Conservation (phyloP, 2,329 filamentous ascomycete genomes). For the Camptophora hylomeconis region DNA sequence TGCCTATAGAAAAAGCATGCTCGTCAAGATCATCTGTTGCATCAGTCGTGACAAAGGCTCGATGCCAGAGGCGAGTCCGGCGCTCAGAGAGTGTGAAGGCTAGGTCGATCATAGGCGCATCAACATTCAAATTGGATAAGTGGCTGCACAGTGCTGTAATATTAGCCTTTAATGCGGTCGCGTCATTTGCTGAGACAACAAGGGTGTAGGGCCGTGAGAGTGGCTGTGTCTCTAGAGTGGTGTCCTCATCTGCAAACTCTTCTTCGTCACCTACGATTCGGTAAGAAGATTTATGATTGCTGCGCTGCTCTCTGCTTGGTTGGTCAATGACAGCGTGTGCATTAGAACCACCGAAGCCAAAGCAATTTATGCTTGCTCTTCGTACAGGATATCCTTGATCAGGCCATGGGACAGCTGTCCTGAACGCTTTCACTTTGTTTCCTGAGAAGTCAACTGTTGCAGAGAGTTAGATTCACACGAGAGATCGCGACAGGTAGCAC, state of each 20-base stretch:
- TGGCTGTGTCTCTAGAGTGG: neutral
- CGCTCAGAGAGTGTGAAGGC: slow-evolving; percentile 1
- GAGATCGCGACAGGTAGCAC: slow-evolving; percentile 12
- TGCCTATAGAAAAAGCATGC: too few species aligned
- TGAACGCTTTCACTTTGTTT: too few species aligned
- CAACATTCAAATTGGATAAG: slow-evolving; percentile 2
- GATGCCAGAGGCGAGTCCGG: slow-evolving; percentile 3
- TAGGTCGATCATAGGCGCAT: slow-evolving; percentile 1
- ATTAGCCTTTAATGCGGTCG: too few species aligned
- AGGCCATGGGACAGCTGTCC: slow-evolving; percentile 9
- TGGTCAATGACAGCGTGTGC: slow-evolving; percentile 12
- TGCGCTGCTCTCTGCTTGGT: too few species aligned
- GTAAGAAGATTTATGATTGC: too few species aligned
- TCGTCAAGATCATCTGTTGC: too few species aligned
- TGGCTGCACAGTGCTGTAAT: too few species aligned
- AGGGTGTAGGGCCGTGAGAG: too few species aligned
- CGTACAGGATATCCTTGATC: slow-evolving; percentile 1
- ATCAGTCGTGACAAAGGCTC: slow-evolving; percentile 3
- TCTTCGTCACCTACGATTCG: neutral
- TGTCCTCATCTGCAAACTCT: neutral
- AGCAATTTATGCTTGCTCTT: slow-evolving; percentile 12
- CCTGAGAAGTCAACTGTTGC: neutral
- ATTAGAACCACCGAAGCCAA: slow-evolving; percentile 14
- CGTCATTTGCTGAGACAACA: too few species aligned
- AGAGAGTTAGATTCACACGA: slow-evolving; percentile 5